Percentiles rank a stretch among this genome's conserved stretches.
Conservation (phyloP, 176 grass and related monocot species). For the Poa pratensis region DNA sequence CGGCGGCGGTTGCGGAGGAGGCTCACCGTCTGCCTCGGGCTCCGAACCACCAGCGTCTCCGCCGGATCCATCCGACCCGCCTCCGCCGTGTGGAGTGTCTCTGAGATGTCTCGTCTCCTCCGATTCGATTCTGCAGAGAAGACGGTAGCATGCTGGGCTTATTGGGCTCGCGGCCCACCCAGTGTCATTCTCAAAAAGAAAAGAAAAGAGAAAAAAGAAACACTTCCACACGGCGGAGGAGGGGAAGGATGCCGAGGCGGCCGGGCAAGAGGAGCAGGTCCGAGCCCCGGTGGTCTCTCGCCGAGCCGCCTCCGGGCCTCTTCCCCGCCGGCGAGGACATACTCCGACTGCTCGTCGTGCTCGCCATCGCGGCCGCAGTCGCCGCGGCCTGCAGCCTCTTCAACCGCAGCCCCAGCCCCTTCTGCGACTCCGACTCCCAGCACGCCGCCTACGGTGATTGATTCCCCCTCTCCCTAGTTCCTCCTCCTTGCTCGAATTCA, state of each 20-base stretch:
- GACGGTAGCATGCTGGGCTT: background rate
- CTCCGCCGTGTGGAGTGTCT: background rate
- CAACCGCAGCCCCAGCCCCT: constrained; percentile 60
- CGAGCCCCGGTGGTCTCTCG: background rate
- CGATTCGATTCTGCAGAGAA: background rate
- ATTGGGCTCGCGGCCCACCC: background rate
- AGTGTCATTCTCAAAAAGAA: no score
- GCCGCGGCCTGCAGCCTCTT: constrained; percentile 62
- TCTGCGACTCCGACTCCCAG: constrained; percentile 65
- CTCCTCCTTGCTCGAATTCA: background rate
- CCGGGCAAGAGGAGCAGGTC: background rate
- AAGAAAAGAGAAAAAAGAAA: background rate
- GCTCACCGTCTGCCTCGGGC: constrained; percentile 71
- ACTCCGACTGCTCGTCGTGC: constrained; percentile 61
- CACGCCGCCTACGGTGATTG: constrained; percentile 44
- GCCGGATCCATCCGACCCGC: constrained; percentile 34
- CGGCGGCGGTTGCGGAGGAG: constrained; percentile 55
- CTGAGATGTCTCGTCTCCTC: background rate
- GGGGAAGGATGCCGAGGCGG: background rate
- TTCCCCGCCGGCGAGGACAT: constrained; percentile 62
- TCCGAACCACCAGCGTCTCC: constrained; percentile 70
- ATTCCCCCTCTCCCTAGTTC: background rate
- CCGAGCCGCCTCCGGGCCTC: constrained; percentile 66
- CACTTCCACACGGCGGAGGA: background rate
- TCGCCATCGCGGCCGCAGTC: constrained; percentile 74